Base-by-base conservation (phyloP, 2,329 filamentous ascomycete species). In the Diaporthe citriasiana region DNA sequence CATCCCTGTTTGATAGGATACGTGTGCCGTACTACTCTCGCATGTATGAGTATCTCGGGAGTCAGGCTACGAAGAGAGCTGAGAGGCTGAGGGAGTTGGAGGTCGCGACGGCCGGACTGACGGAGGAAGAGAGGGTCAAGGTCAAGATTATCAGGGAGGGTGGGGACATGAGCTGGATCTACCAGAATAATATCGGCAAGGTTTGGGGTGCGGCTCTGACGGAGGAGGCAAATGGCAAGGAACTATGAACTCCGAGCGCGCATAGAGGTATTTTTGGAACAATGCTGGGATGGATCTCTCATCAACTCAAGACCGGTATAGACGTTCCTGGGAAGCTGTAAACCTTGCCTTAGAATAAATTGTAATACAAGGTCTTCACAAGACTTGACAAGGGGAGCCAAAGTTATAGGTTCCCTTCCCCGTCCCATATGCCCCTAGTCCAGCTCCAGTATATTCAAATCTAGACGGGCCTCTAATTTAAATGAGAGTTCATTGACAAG, bases 1-100 rank as follows among this genome's bases (percentile, higher is more conserved):
- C 81, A 17, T 71, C 73, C 1, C 66, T 81, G 25, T 82, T 81
- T 25, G 78, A 81, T 53, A 66, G 74, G 27, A 77, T 82, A 53
- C 77, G 80, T 12, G 73, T 79, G 25, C 80, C 80, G 3, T 81
- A 81, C 51, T 82, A 82, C 63, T 76, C 76, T 5, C 75, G 77
- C 7, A 81, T 82, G 79, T 81, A 81, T 19, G 71, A 71, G 55
- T 60, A 73, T 42, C 66, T 76, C 4, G 70, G 56, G 5, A 56
- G 40, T 4, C 50, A 73, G 63, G 72, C 66, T 0, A n/a, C 25
- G 13, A 72, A 59, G 71, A 73, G 69, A n/a, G 73, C 68, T 17
- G 70, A 56, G 17, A 74, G 60, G 60, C 25, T 77, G 38, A 65
- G 68, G 17, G 72, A 72, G 55, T 33, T 75, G 27, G 71, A 75